Conservation (phyloP, 2,329 filamentous ascomycete species). For the Aspergillus spinulosporus region DNA sequence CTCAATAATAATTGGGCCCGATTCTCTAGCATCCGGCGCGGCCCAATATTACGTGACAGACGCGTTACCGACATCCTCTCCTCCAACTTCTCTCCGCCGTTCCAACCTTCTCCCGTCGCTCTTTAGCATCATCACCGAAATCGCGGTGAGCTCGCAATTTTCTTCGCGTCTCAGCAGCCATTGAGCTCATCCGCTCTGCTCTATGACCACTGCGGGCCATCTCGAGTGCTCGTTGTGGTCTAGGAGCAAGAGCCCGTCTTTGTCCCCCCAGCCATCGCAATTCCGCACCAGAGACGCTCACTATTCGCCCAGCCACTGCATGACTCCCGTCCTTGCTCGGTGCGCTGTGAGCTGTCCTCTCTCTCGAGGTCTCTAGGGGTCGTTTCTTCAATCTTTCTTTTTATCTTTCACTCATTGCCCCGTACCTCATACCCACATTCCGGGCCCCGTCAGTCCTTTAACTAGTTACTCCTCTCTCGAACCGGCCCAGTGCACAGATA, state of each 20-base stretch:
- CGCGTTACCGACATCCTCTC: constrained; percentile 5
- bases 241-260: constrained; percentile 18
- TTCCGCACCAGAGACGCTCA: constrained; percentile 29
- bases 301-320: constrained; percentile 35
- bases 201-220: constrained; percentile 24
- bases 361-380: constrained; percentile 13
- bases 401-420: constrained; percentile 3
- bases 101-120: constrained; percentile 7
- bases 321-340: constrained; percentile 16
- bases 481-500: constrained; percentile 12
- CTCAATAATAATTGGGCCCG: neutral
- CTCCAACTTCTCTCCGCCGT: neutral
- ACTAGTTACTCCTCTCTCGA: constrained; percentile 12
- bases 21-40: neutral
- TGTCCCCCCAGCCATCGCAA: constrained; percentile 42
- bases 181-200: constrained; percentile 22
- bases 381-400: constrained; percentile 12
- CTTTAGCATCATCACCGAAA: constrained; percentile 10
- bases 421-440: constrained; percentile 28
- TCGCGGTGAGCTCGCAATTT: constrained; percentile 10
- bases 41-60: constrained; percentile 14
- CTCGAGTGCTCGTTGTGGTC: constrained; percentile 26
- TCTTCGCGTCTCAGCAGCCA: constrained; percentile 13
- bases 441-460: constrained; percentile 18
- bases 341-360: constrained; percentile 18